Evolutionary conservation across 805 yeast species (phyloP).

Genomic region (Candida krabiensis): DNA sequence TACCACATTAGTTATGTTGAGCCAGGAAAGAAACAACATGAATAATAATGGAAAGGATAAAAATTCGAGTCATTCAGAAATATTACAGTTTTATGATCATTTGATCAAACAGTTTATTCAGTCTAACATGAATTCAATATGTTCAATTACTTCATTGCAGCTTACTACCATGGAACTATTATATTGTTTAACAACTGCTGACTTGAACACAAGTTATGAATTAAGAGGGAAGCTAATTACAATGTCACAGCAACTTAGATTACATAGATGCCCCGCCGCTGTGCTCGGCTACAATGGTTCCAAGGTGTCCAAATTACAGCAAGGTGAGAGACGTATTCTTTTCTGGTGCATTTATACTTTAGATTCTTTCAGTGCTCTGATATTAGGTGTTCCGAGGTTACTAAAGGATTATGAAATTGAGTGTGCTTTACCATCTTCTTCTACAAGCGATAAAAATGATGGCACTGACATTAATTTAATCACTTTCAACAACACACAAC

Average conservation of each 20-base stretch:
- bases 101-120: constrained; percentile 62
- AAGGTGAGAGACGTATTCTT: constrained; percentile 76
- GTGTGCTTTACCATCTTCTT: constrained; percentile 72
- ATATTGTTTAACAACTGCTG: constrained; percentile 73
- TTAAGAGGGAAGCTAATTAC: constrained; percentile 73
- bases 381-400: constrained; percentile 79
- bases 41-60: constrained; percentile 11
- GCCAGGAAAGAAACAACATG: constrained; percentile 32
- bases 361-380: constrained; percentile 73
- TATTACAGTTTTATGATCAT: constrained; percentile 54
- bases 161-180: constrained; percentile 66
- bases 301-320: constrained; percentile 64
- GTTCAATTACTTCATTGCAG: constrained; percentile 70
- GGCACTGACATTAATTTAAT: constrained; percentile 55
- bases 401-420: constrained; percentile 81
- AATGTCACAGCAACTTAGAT: constrained; percentile 81
- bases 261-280: constrained; percentile 86
- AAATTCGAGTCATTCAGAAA: constrained; percentile 27
- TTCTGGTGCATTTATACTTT: constrained; percentile 84
- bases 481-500: constrained; percentile 56
- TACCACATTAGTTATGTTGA: constrained; percentile 49
- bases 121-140: constrained; percentile 57
- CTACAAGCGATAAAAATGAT: constrained; percentile 30
- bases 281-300: constrained; percentile 68
- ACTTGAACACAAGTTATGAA: constrained; percentile 70